Conservation (phyloP, 208 protist species). For the Histomonas meleagridis region DNA sequence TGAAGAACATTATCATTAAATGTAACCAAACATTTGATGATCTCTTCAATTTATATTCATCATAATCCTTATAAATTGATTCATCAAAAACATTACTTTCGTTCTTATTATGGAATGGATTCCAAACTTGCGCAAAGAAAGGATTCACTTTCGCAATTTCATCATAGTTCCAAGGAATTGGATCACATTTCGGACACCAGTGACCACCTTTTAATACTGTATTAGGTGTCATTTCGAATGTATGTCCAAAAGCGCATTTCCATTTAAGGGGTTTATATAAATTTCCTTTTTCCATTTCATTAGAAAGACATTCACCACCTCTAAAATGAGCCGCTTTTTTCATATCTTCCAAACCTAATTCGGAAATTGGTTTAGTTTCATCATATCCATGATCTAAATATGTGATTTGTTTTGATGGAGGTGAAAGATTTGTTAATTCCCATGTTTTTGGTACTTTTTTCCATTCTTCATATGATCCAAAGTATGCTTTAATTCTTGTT, state of each 20-base stretch:
- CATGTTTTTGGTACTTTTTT: not conserved
- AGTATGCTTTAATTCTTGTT: not conserved
- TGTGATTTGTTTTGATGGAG: not conserved
- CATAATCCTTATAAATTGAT: not conserved
- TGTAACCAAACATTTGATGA: no score
- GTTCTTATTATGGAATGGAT: not conserved
- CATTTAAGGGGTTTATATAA: not conserved
- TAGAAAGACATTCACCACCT: no score
- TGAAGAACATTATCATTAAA: no score
- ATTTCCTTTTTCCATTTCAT: not conserved
- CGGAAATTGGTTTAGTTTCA: not conserved
- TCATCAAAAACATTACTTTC: no score
- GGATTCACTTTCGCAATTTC: not conserved
- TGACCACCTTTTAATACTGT: not conserved
- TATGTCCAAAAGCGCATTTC: conserved; percentile 21
- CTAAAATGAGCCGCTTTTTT: not conserved
- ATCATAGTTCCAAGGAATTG: not conserved
- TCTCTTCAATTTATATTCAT: not conserved
- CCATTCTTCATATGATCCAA: not conserved
- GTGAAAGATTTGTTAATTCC: not conserved
- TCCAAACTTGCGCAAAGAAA: conserved; percentile 26
- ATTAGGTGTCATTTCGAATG: not conserved
- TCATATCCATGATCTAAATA: not conserved
- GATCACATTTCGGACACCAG: not conserved
- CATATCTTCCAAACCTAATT: not conserved